Conservation (phyloP, 2,329 filamentous ascomycete genomes). For the Leptographium galeiforme region DNA sequence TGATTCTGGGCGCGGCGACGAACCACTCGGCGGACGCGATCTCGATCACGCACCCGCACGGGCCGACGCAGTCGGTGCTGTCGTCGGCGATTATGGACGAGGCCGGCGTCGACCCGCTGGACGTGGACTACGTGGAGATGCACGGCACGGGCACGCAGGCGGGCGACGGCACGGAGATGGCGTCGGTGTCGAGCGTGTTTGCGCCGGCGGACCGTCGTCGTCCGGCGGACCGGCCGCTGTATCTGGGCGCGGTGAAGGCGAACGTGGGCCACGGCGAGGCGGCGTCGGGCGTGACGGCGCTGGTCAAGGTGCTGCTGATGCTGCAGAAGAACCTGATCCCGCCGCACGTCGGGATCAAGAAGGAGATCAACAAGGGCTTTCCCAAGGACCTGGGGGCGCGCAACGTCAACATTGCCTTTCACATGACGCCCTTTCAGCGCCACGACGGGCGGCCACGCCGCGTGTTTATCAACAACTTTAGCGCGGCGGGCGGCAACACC, state of each 20-base stretch:
- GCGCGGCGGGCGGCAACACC: constrained; percentile 59
- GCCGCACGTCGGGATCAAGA: constrained; percentile 55
- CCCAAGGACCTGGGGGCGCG: constrained; percentile 42
- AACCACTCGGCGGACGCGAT: constrained; percentile 74
- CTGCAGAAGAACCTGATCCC: constrained; percentile 48
- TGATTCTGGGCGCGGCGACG: constrained; percentile 61
- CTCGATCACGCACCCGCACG: constrained; percentile 75
- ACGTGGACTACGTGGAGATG: constrained; percentile 78
- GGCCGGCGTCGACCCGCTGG: constrained; percentile 60
- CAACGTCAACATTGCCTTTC: constrained; percentile 44
- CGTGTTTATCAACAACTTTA: constrained; percentile 55
- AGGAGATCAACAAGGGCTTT: constrained; percentile 44
- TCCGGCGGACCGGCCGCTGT: constrained; percentile 37
- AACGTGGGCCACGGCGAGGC: constrained; percentile 52
- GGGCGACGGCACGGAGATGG: constrained; percentile 72
- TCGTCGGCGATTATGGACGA: constrained; percentile 59
- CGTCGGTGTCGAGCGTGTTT: constrained; percentile 50
- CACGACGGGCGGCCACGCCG: constrained; percentile 31
- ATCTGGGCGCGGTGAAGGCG: constrained; percentile 49
- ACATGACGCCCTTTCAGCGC: constrained; percentile 36
- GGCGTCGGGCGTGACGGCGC: constrained; percentile 46
- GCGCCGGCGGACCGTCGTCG: constrained; percentile 33
- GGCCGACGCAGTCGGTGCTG: constrained; percentile 57
- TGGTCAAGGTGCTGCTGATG: constrained; percentile 54
- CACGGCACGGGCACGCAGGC: constrained; percentile 82